These are phyloP conservation scores for Coemansia sp. DNA, from an alignment of 192 early-diverging fungal species.

Conservation along the genomic window DNA sequence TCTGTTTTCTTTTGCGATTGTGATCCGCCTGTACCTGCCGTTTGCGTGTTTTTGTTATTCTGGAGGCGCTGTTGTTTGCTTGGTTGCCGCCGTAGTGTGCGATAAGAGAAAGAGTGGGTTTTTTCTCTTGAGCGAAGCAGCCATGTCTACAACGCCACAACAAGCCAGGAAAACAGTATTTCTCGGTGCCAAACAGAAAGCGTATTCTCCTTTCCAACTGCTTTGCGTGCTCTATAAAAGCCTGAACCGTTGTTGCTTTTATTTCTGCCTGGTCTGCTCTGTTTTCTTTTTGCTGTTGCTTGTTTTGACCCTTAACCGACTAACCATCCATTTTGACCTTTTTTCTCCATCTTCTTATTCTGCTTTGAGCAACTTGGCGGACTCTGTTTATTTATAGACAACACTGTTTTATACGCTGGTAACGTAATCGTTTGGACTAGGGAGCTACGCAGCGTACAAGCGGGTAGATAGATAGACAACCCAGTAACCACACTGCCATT, in stretches of 20 bases:
- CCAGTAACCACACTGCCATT: neutral
- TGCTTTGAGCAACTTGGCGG: neutral
- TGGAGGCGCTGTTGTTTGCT: neutral
- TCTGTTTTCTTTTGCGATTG: conserved; percentile 1
- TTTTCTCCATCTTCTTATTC: neutral
- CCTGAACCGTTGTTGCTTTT: neutral
- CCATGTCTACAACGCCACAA: no score
- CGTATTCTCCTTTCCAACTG: neutral
- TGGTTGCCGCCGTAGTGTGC: neutral
- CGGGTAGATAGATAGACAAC: neutral
- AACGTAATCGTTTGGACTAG: neutral
- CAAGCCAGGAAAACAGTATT: no score
- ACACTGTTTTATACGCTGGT: neutral
- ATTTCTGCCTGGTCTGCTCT: neutral
- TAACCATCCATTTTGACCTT: neutral
- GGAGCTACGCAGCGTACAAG: neutral
- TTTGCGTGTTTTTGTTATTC: neutral
- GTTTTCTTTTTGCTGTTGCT: neutral
- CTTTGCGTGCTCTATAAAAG: neutral
- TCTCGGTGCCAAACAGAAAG: no score
- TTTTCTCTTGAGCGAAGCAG: no score
- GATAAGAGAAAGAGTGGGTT: no score
- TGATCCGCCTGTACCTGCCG: neutral
- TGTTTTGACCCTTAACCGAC: neutral
- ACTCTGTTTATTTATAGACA: neutral